Conservation (phyloP, 2,329 filamentous ascomycete species). For the Diplodia seriata region DNA sequence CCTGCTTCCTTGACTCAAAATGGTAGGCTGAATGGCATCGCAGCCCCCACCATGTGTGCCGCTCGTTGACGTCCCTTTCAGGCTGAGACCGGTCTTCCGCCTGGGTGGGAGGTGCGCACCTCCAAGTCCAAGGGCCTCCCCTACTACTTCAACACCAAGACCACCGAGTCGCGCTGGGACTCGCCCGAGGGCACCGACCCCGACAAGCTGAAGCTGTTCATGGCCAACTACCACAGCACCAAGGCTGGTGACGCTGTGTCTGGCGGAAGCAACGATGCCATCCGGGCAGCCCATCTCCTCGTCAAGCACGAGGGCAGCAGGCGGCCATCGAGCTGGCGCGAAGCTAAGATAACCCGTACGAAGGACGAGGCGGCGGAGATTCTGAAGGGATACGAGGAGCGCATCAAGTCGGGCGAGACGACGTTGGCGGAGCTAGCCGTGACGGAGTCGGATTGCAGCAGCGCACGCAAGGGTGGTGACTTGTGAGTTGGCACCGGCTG, state of each 20-base stretch:
- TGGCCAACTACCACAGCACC: slow-evolving; percentile 83
- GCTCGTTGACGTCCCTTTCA: slow-evolving; percentile 44
- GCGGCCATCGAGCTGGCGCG: slow-evolving; percentile 90
- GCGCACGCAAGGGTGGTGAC: slow-evolving; percentile 90
- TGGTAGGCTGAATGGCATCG: slow-evolving; percentile 9
- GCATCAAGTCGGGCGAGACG: slow-evolving; percentile 73
- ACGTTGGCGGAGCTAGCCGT: slow-evolving; percentile 83
- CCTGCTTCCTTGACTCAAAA: neutral
- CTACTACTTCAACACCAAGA: slow-evolving; percentile 93
- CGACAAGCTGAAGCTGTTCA: slow-evolving; percentile 91
- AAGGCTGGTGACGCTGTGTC: slow-evolving; percentile 45
- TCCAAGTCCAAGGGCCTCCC: slow-evolving; percentile 98
- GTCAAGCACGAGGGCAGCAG: slow-evolving; percentile 92
- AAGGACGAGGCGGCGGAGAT: slow-evolving; percentile 87
- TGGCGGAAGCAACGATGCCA: slow-evolving; percentile 74
- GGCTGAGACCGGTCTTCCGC: slow-evolving; percentile 80
- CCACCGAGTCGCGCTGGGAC: slow-evolving; percentile 94
- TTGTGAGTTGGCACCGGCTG: slow-evolving; percentile 61
- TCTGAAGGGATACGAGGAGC: slow-evolving; percentile 74
- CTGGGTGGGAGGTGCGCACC: slow-evolving; percentile 93
- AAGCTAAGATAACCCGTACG: slow-evolving; percentile 83
- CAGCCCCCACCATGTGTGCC: neutral
- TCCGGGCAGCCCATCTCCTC: slow-evolving; percentile 88
- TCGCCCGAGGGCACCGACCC: slow-evolving; percentile 87
- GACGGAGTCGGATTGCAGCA: slow-evolving; percentile 94